Evolutionary conservation across 129 eudicot species (phyloP), one percentile per base, ranked within the genome.

Genomic region (Scalesia atractyloides): DNA sequence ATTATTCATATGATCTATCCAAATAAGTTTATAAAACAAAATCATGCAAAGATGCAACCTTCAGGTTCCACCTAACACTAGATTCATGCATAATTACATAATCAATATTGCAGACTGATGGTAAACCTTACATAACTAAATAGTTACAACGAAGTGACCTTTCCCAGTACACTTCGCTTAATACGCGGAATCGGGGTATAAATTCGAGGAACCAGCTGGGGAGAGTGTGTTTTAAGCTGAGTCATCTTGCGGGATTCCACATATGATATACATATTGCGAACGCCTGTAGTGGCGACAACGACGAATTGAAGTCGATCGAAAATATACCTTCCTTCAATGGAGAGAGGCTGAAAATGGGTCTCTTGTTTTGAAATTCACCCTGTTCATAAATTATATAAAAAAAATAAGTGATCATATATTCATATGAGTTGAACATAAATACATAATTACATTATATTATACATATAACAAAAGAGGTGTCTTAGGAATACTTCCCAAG

Each of bases 221-320:
- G 81, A 33, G 30, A 52, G 9, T 59, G 62, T 60, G 69, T 12
- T 51, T 62, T 72, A 47, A 51, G 61, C 69, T 68, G 82, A 22
- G 74, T 79, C 39, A 80, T 64, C 70, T 80, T 81, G 19, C 66
- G 79, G 17, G 88, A 57, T 41, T 87, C 89, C 57, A 79, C 48
- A 76, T 85, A 76, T 22, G 96, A 86, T 48, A 92, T 75, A 37
- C 89, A 84, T 26, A 84, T 78, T 18, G 98, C 84, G 72, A 92
- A 92, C 43, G 96, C 94, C 61, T 92, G 96, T 36, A 89, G 76
- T 66, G 79, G 75, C 19, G 92, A 75, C 71, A 92, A 64, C 2
- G 91, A 77, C 12, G 96, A 83, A 64, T 77, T 69, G 66, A 83
- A 92, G 51, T 86, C 91, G 11, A 87, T 84, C 0, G 96, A 85